phyloP scores from a whole-genome alignment of 2,329 filamentous ascomycete species.

The Diaporthe sp. region DNA sequence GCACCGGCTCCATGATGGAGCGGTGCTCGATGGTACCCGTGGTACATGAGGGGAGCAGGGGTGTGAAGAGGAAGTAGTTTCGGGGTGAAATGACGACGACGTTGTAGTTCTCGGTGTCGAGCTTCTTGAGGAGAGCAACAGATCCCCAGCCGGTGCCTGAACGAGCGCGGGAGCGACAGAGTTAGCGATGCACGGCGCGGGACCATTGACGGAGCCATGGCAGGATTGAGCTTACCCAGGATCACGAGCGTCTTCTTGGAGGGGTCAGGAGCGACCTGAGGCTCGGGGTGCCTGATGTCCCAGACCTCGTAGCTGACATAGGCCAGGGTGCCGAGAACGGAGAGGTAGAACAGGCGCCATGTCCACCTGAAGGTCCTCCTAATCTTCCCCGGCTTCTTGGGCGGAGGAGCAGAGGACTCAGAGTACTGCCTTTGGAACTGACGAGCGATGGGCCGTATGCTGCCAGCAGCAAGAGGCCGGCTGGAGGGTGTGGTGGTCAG shows the following conservation, averaged over 20 bases:
- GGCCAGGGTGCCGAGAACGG: conserved; percentile 76
- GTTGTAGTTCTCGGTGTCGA: conserved; percentile 99
- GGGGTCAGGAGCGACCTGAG: conserved; percentile 85
- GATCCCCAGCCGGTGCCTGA: conserved; percentile 95
- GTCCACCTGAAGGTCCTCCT: conserved; percentile 79
- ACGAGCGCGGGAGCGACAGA: conserved; percentile 40
- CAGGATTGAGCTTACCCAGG: conserved; percentile 74
- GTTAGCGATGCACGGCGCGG: conserved; percentile 40
- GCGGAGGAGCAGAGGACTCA: conserved; percentile 54
- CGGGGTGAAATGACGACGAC: conserved; percentile 97
- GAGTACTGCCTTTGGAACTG: conserved; percentile 49
- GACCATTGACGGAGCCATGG: neutral
- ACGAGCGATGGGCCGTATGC: conserved; percentile 45
- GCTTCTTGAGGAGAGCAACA: conserved; percentile 96
- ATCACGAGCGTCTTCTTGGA: conserved; percentile 97
- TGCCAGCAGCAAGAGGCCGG: conserved; percentile 43
- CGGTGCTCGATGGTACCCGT: conserved; percentile 98
- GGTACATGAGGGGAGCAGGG: conserved; percentile 95
- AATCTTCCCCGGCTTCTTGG: conserved; percentile 72
- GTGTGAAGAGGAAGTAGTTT: conserved; percentile 99
- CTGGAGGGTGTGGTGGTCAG: conserved; percentile 41
- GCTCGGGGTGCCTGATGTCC: conserved; percentile 82
- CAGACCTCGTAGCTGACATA: conserved; percentile 88
- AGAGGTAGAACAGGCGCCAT: conserved; percentile 87
- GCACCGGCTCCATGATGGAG: conserved; percentile 99